phyloP scores from a whole-genome alignment of 352 stramenopile species.

The Phytopythium oedochilum region DNA sequence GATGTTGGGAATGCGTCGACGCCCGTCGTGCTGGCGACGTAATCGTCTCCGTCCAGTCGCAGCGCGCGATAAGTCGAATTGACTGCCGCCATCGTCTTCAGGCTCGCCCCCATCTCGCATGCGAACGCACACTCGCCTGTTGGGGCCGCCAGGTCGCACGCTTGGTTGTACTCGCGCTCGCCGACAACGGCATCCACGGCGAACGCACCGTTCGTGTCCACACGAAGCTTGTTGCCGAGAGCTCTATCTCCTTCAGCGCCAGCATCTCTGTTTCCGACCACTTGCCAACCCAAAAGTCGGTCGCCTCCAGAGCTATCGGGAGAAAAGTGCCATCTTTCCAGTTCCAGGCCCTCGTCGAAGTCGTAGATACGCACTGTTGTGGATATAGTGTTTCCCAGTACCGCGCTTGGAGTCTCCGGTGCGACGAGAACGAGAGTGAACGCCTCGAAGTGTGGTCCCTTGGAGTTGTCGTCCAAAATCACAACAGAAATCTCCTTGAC shows the following conservation, averaged over 20 bases:
- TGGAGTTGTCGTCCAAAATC: constrained; percentile 35
- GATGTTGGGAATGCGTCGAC: constrained; percentile 35
- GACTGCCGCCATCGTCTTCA: constrained; percentile 13
- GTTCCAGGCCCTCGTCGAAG: constrained; percentile 30
- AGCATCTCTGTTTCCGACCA: constrained; percentile 45
- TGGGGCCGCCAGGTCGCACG: constrained; percentile 53
- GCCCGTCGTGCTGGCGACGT: constrained; percentile 23
- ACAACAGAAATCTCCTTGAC: constrained; percentile 42
- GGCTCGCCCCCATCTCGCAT: constrained; percentile 39
- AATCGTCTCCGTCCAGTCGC: constrained; percentile 30
- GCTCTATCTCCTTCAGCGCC: not conserved
- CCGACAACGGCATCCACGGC: constrained; percentile 53
- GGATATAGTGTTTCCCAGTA: constrained; percentile 25
- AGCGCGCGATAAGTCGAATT: constrained; percentile 27
- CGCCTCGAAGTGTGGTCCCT: constrained; percentile 48
- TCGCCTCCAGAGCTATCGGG: not conserved
- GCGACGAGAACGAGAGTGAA: constrained; percentile 34
- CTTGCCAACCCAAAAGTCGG: constrained; percentile 28
- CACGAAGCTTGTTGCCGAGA: constrained; percentile 16
- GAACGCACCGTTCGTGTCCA: constrained; percentile 53
- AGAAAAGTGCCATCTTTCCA: constrained; percentile 30
- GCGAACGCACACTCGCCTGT: constrained; percentile 42
- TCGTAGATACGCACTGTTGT: constrained; percentile 57
- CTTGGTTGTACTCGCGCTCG: constrained; percentile 57
- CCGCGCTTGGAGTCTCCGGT: constrained; percentile 16